These are phyloP conservation scores for Gnomoniopsis sp. DNA, from an alignment of 2,329 filamentous ascomycete genomes.

Conservation along the genomic window DNA sequence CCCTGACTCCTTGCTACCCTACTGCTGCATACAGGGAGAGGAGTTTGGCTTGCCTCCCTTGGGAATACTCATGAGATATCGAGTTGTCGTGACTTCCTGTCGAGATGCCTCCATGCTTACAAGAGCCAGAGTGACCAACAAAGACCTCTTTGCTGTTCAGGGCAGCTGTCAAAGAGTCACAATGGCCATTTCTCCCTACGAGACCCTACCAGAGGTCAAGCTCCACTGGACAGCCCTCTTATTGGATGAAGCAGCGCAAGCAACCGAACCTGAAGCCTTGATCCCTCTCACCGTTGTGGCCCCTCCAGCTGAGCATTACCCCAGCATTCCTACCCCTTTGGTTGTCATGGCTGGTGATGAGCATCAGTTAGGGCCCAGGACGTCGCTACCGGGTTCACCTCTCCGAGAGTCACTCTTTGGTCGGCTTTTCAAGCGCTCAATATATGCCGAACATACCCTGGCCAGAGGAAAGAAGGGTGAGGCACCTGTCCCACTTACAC, in stretches of 20 bases:
- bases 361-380: slow-evolving; percentile 22
- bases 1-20: slow-evolving; percentile 18
- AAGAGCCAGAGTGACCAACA: slow-evolving; percentile 22
- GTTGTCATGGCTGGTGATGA: slow-evolving; percentile 26
- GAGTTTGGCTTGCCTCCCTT: slow-evolving; percentile 20
- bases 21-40: slow-evolving; percentile 18
- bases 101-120: slow-evolving; percentile 22
- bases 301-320: slow-evolving; percentile 11
- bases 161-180: background rate
- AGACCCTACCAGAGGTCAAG: background rate
- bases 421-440: slow-evolving; percentile 20
- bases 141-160: slow-evolving; percentile 21
- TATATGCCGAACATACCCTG: slow-evolving; percentile 24
- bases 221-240: slow-evolving; percentile 24
- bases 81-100: slow-evolving; percentile 23
- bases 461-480: slow-evolving; percentile 17
- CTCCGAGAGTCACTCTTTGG: slow-evolving; percentile 22
- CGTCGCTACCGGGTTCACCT: slow-evolving; percentile 15
- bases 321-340: slow-evolving; percentile 15
- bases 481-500: slow-evolving; percentile 7
- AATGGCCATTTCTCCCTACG: slow-evolving; percentile 17
- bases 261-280: slow-evolving; percentile 22
- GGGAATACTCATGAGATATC: slow-evolving; percentile 19
- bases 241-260: slow-evolving; percentile 25
- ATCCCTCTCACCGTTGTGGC: slow-evolving; percentile 22